Evolutionary conservation across 2,329 filamentous ascomycete genomes (phyloP).

Genomic region (Aspergillus puulaauensis): DNA sequence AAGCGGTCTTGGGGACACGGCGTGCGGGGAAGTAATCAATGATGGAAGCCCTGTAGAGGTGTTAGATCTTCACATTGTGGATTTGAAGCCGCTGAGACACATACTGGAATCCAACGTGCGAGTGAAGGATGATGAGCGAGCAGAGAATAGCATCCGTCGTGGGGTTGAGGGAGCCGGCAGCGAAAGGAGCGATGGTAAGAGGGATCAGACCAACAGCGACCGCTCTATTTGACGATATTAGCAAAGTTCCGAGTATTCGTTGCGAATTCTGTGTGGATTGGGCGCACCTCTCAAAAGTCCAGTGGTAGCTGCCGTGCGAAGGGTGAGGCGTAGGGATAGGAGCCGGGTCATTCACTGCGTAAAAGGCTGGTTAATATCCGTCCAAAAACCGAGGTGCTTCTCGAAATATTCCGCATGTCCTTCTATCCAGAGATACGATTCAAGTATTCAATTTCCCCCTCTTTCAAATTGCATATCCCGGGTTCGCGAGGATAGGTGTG

Average conservation of each 20-base stretch:
- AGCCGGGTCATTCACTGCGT: slow-evolving; percentile 78
- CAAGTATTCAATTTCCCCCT: background rate
- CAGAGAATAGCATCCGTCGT: slow-evolving; percentile 82
- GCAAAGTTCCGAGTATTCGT: background rate
- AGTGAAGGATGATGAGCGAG: slow-evolving; percentile 81
- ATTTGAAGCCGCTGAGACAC: slow-evolving; percentile 24
- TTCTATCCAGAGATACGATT: background rate
- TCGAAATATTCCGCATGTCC: background rate
- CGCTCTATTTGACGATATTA: slow-evolving; percentile 50
- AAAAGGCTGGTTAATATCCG: slow-evolving; percentile 16
- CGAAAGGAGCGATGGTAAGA: slow-evolving; percentile 86
- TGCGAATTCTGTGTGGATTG: background rate
- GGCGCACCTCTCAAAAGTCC: slow-evolving; percentile 79
- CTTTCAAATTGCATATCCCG: background rate
- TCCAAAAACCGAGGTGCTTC: background rate
- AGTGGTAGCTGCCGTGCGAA: slow-evolving; percentile 94
- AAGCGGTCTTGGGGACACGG: slow-evolving; percentile 67
- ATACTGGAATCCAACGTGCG: slow-evolving; percentile 90
- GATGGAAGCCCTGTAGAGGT: slow-evolving; percentile 60
- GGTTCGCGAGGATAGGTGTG: background rate
- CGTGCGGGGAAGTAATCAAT: slow-evolving; percentile 84
- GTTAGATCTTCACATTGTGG: slow-evolving; percentile 5
- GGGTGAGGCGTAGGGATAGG: slow-evolving; percentile 70
- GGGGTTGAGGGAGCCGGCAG: slow-evolving; percentile 86
- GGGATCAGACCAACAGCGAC: slow-evolving; percentile 80